Base-by-base conservation (phyloP, 2,329 filamentous ascomycete species). In the Paracoccidioides brasiliensis region DNA sequence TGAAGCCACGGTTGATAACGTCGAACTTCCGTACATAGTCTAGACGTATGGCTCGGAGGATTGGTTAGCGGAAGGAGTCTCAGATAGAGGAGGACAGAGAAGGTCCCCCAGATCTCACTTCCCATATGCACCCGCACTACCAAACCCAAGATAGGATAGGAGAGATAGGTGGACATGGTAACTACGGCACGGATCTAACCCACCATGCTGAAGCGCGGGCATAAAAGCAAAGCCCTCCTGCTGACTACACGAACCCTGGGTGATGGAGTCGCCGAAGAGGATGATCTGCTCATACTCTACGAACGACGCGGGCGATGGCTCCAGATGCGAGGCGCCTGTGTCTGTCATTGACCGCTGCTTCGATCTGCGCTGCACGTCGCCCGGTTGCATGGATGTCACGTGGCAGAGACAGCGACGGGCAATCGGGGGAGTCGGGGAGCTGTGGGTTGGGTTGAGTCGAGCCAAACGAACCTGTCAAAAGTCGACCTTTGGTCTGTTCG, bases 241-340 rank as follows among this genome's bases (percentile, higher is more conserved):
- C 51, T 83, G 75, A 40, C 78, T 75, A 60, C 79, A 80, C 1
- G 82, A 79, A 44, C 78, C 75, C 66, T 97, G 83, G 51, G 91
- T 84, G 59, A 97, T 84, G 37, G 88, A 95, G 72, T 97, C 93
- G 55, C 91, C 91, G 59, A 97, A 86, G 30, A 97, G 81, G 59
- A 97, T 76, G 63, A 90, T 76, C 65, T 90, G 87, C 51, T 85
- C 82, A 64, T 86, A 86, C 14, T 51, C 40, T 14, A 56, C 22
- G 9, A 52, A 56, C 12, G 56, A 42, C 9, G 48, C 8, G 5
- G 28, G 9, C 6, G 53, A 41, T 3, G 45, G 5, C 3, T 43
- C 32, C 0, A 33, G 28, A 14, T 35, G 10, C 6, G 44, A 5
- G 4, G 30, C 8, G 38, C 6, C 10, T 35, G 52, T 28, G n/a